Conservation (phyloP, 257 asterid genomes). For the Henckelia pumila region DNA sequence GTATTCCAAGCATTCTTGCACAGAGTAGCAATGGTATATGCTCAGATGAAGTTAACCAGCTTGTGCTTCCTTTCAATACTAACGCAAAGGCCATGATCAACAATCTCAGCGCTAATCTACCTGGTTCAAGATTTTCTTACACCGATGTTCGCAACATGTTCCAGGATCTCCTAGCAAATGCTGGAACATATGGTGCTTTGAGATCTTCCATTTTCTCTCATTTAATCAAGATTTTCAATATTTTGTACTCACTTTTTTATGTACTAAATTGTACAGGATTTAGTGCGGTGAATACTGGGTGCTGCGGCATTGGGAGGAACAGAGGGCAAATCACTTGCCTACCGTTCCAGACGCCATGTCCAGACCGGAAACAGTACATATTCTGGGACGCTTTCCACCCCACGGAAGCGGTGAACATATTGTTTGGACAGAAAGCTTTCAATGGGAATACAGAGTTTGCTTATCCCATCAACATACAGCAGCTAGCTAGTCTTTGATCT, state of each 20-base stretch:
- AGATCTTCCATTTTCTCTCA: not conserved
- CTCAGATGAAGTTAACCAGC: slow-evolving; percentile 62
- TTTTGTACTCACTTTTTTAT: not conserved
- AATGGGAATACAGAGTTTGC: slow-evolving; percentile 46
- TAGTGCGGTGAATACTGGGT: slow-evolving; percentile 57
- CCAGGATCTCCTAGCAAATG: slow-evolving; percentile 66
- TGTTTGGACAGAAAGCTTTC: slow-evolving; percentile 71
- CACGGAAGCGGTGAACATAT: slow-evolving; percentile 69
- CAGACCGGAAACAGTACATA: slow-evolving; percentile 47
- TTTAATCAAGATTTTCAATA: not conserved
- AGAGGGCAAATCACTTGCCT: slow-evolving; percentile 85
- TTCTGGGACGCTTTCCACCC: slow-evolving; percentile 98
- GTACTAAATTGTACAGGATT: slow-evolving; percentile 45
- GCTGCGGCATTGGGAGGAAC: slow-evolving; percentile 86
- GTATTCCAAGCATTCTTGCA: slow-evolving; percentile 81
- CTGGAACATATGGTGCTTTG: slow-evolving; percentile 55
- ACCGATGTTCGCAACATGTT: slow-evolving; percentile 64
- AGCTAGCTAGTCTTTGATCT: slow-evolving; percentile 57
- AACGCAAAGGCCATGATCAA: slow-evolving; percentile 70
- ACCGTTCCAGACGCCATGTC: slow-evolving; percentile 79
- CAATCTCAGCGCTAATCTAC: slow-evolving; percentile 53
- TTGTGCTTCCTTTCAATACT: slow-evolving; percentile 54
- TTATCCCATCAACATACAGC: slow-evolving; percentile 65
- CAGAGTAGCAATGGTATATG: slow-evolving; percentile 50
- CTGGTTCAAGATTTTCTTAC: slow-evolving; percentile 55